These are phyloP conservation scores for Sclerotinia sclerotiorum DNA, from an alignment of 2,329 filamentous ascomycete genomes.

Conservation along the genomic window DNA sequence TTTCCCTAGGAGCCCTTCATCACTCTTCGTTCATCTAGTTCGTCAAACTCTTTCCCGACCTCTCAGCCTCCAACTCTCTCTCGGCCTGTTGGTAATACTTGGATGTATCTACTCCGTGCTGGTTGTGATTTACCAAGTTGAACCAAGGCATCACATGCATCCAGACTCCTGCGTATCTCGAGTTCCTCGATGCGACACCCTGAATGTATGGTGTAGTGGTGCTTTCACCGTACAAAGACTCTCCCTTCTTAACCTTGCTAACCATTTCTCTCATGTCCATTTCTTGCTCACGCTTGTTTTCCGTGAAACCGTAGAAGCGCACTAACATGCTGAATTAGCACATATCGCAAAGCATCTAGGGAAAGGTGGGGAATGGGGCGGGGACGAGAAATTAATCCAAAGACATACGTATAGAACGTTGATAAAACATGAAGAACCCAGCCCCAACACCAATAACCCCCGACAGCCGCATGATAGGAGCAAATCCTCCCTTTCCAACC, in stretches of 20 bases:
- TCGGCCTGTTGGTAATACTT: slow-evolving; percentile 98
- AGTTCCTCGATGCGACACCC: slow-evolving; percentile 88
- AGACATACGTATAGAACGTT: slow-evolving; percentile 74
- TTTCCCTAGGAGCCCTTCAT: background rate
- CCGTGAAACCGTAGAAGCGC: slow-evolving; percentile 91
- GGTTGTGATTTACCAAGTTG: slow-evolving; percentile 95
- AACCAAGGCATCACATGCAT: slow-evolving; percentile 89
- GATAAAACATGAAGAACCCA: slow-evolving; percentile 83
- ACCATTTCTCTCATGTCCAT: slow-evolving; percentile 99
- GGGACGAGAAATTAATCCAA: slow-evolving; percentile 33
- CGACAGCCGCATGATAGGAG: slow-evolving; percentile 77
- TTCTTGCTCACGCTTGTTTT: slow-evolving; percentile 88
- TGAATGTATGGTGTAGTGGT: slow-evolving; percentile 84
- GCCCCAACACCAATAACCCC: slow-evolving; percentile 71
- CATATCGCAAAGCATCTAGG: background rate
- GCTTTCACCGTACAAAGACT: slow-evolving; percentile 84
- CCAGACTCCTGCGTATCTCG: slow-evolving; percentile 83
- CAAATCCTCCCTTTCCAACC: slow-evolving; percentile 78
- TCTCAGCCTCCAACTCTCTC: slow-evolving; percentile 84
- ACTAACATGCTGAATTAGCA: slow-evolving; percentile 52
- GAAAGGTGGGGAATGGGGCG: background rate
- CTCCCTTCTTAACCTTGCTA: slow-evolving; percentile 86
- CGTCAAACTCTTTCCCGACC: slow-evolving; percentile 40
- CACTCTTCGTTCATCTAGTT: slow-evolving; percentile 3
- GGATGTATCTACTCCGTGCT: slow-evolving; percentile 93